phyloP scores from a whole-genome alignment of 2,329 filamentous ascomycete species.

The Botrytis hyacinthi region DNA sequence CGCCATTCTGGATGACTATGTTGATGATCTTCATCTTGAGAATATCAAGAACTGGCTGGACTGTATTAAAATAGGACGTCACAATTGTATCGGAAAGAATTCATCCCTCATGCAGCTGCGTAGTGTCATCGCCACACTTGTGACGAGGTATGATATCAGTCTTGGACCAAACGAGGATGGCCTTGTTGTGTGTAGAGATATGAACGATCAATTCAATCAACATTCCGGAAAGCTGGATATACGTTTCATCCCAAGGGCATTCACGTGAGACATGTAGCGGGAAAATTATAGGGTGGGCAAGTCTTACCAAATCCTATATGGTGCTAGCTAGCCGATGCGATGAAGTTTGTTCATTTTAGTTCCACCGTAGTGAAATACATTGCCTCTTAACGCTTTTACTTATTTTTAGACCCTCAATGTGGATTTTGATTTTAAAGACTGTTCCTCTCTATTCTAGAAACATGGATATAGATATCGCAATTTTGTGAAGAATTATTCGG shows the following conservation, averaged over 20 bases:
- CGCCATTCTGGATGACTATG: slow-evolving; percentile 35
- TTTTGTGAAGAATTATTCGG: too few relatives aligned
- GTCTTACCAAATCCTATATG: too few relatives aligned
- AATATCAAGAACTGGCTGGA: neutral
- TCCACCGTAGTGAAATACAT: too few relatives aligned
- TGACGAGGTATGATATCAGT: neutral
- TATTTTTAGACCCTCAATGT: too few relatives aligned
- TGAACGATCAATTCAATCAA: neutral
- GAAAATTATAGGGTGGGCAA: neutral
- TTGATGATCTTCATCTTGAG: slow-evolving; percentile 1
- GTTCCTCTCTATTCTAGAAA: too few relatives aligned
- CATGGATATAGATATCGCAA: too few relatives aligned
- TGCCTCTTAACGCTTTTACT: too few relatives aligned
- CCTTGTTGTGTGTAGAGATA: neutral
- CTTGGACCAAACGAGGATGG: neutral
- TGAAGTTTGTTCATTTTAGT: too few relatives aligned
- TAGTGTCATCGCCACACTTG: slow-evolving; percentile 26
- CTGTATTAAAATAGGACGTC: neutral
- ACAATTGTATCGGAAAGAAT: slow-evolving; percentile 35
- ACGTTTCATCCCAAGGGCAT: neutral
- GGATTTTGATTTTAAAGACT: too few relatives aligned
- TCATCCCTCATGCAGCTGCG: slow-evolving; percentile 39
- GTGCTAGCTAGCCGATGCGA: too few relatives aligned
- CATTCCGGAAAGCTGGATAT: neutral
- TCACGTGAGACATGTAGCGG: neutral